Base-by-base conservation (phyloP, 2,329 filamentous ascomycete species). In the Penicillium expansum region DNA sequence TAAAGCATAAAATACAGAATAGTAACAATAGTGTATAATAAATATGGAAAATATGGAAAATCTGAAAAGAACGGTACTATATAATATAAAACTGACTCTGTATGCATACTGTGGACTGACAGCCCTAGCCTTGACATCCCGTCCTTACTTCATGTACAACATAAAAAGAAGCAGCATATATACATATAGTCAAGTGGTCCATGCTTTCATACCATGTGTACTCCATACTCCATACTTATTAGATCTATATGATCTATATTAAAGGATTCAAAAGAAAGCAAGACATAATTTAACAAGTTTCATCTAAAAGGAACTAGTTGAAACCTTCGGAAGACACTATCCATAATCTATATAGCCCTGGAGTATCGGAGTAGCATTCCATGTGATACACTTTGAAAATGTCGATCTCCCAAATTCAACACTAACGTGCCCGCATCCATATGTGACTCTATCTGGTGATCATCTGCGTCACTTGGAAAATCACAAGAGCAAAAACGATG, bases 391-490 rank as follows among this genome's bases (percentile, higher is more conserved):
- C 41, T 22, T 42, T 20, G n/a, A 3, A 24, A 24, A 45, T 32
- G 5, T 14, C 24, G 16, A 43, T 43, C 14, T 10, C n/a, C 11
- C 6, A 47, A 27, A 11, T n/a, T n/a, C n/a, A 43, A n/a, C 11
- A 37, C 33, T 8, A 18, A 51, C 22, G 22, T 49, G 48, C 11
- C 48, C n/a, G 9, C 39, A 30, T 41, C 5, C 11, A n/a, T 24
- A 33, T 51, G 27, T 45, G 49, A 52, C 49, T 43, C 14, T 52
- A 52, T 45, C 59, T 52, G 60, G 41, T 66, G 64, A 66, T 65
- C 64, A 64, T 54, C 41, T 62, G 61, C 63, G 50, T 59, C 60
- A 59, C 58, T 52, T 33, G 10, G 11, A 35, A 41, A 44, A 61
- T 59, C 59, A 61, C 59, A 59, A 57, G 59, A 44, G 43, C 53